phyloP scores from a whole-genome alignment of 2,329 filamentous ascomycete genomes.

The Calonectria pteridis region DNA sequence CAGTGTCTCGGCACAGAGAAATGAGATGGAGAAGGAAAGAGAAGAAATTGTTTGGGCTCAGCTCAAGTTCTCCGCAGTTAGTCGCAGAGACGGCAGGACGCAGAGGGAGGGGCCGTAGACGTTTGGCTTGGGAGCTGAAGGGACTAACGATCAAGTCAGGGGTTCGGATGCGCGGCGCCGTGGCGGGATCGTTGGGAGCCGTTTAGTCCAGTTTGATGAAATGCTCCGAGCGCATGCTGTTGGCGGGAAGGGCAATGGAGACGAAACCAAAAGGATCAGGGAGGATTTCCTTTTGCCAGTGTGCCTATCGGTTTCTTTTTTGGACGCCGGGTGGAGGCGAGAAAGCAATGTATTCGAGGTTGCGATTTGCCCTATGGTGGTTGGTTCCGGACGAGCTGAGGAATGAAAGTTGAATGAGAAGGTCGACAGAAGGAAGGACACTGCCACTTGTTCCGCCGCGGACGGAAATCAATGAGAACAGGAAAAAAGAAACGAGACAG shows the following conservation, averaged over 20 bases:
- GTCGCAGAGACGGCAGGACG: not conserved
- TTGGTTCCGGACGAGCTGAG: conserved; percentile 4
- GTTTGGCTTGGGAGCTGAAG: conserved; percentile 4
- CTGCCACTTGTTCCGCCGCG: not conserved
- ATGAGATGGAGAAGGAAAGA: not conserved
- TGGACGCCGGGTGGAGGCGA: not conserved
- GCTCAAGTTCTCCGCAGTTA: not conserved
- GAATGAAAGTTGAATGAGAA: conserved; percentile 17
- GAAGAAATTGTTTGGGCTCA: not conserved
- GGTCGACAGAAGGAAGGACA: conserved; percentile 25
- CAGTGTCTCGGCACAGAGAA: conserved; percentile 11
- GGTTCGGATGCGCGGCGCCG: conserved; percentile 11
- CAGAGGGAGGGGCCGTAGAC: not conserved
- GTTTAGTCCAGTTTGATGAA: conserved; percentile 10
- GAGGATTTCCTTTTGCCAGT: not conserved
- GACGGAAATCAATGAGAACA: not conserved
- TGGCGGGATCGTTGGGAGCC: conserved; percentile 16
- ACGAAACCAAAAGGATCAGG: conserved; percentile 2
- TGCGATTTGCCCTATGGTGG: not conserved
- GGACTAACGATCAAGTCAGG: conserved; percentile 10
- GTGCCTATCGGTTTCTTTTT: too few species aligned
- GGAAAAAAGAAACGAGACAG: not conserved
- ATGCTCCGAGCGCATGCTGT: conserved; percentile 10
- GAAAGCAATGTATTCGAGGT: not conserved
- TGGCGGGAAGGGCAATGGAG: not conserved